Base-by-base conservation (phyloP, 495 filamentous ascomycete species). In the Penicillium samsonianum region DNA sequence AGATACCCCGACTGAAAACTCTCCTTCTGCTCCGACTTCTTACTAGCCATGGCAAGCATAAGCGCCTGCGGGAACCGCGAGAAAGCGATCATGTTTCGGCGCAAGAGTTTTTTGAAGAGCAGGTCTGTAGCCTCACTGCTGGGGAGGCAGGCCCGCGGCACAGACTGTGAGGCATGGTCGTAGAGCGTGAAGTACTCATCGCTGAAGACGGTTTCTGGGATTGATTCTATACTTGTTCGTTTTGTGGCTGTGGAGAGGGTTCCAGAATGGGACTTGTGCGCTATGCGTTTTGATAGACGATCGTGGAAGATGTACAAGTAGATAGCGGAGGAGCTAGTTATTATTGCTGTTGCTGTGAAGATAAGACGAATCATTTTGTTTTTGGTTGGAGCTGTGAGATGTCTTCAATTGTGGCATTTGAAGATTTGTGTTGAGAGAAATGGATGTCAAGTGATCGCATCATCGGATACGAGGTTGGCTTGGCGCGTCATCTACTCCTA, bases 81-180 rank as follows among this genome's bases (percentile, higher is more conserved):
- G 23, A 77, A 75, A 0, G 57, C 58, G 1, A 46, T 64, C 72
- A 77, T 74, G 26, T 74, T 77, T 53, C 67, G 70, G 10, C 70
- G 72, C 4, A 72, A 53, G 5, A 74, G 63, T 8, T 59, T 54
- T 14, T 59, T 68, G 35, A 77, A 62, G 6, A 75, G 58, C 4
- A 60, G 25, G 0, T 56, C 48, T 1, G 57, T 54, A 0, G 58
- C n/a, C 20, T 58, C 46, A 11, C 44, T 33, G 19, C 31, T 33
- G 3, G 69, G 69, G 9, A 75, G 65, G 1, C 50, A 50, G 4
- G 40, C 40, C n/a, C 65, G 66, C 4, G 59, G 50, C 0, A 73
- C 58, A 1, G 63, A 58, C 23, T 59, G 60, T 6, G 67, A 67
- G n/a, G 60, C 55, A 10, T 46, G 55, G 51, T 74, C 73, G 49